Percentiles rank a stretch among this genome's conserved stretches.
These are phyloP conservation scores for Lichenothelia convexa DNA, from an alignment of 495 filamentous ascomycete species.

Conservation along the genomic window DNA sequence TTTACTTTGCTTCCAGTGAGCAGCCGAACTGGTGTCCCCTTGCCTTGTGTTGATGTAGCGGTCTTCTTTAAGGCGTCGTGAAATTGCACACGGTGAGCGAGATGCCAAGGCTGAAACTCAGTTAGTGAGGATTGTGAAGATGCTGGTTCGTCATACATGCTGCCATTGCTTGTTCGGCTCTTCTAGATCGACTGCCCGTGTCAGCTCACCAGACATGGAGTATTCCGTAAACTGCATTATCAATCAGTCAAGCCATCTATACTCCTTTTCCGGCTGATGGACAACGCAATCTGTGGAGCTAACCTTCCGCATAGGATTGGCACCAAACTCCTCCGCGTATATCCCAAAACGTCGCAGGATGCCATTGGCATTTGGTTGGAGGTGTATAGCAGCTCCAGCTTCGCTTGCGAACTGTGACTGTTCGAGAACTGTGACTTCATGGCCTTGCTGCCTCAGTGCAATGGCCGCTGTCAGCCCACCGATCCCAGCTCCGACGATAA, in stretches of 20 bases:
- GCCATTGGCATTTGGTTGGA: slow-evolving; percentile 11
- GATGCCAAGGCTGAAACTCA: slow-evolving; percentile 8
- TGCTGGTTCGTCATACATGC: slow-evolving; percentile 3
- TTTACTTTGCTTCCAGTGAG: slow-evolving; percentile 4
- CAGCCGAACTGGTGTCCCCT: slow-evolving; percentile 10
- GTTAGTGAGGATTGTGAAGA: background rate
- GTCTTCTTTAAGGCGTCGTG: slow-evolving; percentile 12
- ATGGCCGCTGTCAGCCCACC: slow-evolving; percentile 36
- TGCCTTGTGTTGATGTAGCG: slow-evolving; percentile 9
- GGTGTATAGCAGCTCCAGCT: slow-evolving; percentile 12
- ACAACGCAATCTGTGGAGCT: too few species aligned
- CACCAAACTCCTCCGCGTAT: slow-evolving; percentile 5
- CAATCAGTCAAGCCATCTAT: too few species aligned
- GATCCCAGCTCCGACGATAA: slow-evolving; percentile 40
- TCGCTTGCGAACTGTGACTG: slow-evolving; percentile 9
- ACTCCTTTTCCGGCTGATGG: too few species aligned
- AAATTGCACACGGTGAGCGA: slow-evolving; percentile 16
- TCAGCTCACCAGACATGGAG: slow-evolving; percentile 5
- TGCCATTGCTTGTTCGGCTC: slow-evolving; percentile 11
- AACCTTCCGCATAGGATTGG: slow-evolving; percentile 5
- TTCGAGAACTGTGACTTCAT: slow-evolving; percentile 25
- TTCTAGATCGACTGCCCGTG: slow-evolving; percentile 4
- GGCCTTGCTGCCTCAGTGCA: slow-evolving; percentile 33
- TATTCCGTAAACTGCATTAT: slow-evolving; percentile 10
- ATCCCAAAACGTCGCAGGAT: slow-evolving; percentile 8